A percentile compares a stretch with the other conserved stretches of the same genome.
phyloP scores from a whole-genome alignment of 2,329 filamentous ascomycete genomes.

The Cucurbitaria berberidis region DNA sequence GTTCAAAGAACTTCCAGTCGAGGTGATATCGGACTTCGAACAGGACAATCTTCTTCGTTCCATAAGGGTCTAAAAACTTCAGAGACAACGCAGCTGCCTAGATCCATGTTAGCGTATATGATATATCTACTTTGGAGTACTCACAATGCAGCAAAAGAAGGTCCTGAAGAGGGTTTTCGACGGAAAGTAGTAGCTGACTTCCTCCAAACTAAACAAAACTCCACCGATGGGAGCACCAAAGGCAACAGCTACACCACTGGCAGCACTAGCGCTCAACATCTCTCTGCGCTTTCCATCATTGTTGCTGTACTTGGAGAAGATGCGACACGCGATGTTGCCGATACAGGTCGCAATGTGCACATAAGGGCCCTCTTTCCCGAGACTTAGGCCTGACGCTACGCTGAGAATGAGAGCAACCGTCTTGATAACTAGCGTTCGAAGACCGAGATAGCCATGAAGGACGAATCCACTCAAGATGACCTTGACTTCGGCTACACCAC shows the following conservation, averaged over 20 bases:
- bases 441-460: slow-evolving; percentile 89
- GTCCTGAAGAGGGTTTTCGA: slow-evolving; percentile 96
- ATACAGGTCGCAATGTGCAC: slow-evolving; percentile 97
- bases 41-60: slow-evolving; percentile 93
- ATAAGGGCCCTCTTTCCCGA: slow-evolving; percentile 94
- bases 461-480: slow-evolving; percentile 99
- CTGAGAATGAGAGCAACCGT: slow-evolving; percentile 82
- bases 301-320: slow-evolving; percentile 92
- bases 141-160: slow-evolving; percentile 95
- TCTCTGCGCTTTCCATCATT: slow-evolving; percentile 96
- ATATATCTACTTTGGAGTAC: slow-evolving; percentile 21
- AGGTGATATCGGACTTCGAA: slow-evolving; percentile 90
- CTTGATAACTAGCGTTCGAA: slow-evolving; percentile 87
- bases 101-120: slow-evolving; percentile 10
- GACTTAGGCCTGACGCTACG: slow-evolving; percentile 87
- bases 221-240: slow-evolving; percentile 91
- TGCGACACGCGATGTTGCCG: slow-evolving; percentile 90
- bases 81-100: slow-evolving; percentile 79
- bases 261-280: slow-evolving; percentile 89
- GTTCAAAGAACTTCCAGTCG: slow-evolving; percentile 94
- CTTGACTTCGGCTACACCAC: slow-evolving; percentile 94
- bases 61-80: slow-evolving; percentile 95
- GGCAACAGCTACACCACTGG: slow-evolving; percentile 89
- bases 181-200: slow-evolving; percentile 97
- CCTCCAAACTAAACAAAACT: slow-evolving; percentile 90